Evolutionary conservation across 2,329 filamentous ascomycete species (phyloP).

Genomic region (Monosporascus sp.): DNA sequence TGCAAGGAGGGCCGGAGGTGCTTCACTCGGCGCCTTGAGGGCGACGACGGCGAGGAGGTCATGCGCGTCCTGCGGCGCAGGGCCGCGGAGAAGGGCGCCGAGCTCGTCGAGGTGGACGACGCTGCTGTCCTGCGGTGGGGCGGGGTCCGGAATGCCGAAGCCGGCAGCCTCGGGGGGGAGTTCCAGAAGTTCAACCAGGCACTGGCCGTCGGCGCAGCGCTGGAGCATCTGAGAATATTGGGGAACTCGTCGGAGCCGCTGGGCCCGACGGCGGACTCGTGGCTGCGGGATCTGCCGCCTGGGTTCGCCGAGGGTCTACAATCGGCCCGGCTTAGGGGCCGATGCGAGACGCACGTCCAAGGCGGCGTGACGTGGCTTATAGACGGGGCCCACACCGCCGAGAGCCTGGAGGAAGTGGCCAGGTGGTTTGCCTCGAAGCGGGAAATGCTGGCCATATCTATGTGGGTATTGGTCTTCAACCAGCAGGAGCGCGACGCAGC

Average conservation of each 20-base stretch:
- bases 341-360: conserved; percentile 63
- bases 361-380: conserved; percentile 66
- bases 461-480: conserved; percentile 74
- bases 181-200: conserved; percentile 58
- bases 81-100: conserved; percentile 49
- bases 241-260: not conserved
- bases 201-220: conserved; percentile 50
- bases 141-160: conserved; percentile 25
- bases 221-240: conserved; percentile 46
- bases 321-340: conserved; percentile 63
- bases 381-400: conserved; percentile 82
- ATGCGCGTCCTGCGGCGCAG: conserved; percentile 51
- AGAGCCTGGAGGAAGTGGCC: conserved; percentile 72
- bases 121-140: conserved; percentile 35
- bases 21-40: conserved; percentile 56
- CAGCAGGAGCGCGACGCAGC: conserved; percentile 79
- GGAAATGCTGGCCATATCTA: conserved; percentile 14
- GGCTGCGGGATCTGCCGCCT: conserved; percentile 34
- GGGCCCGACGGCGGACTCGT: conserved; percentile 6
- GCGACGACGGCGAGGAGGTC: conserved; percentile 30
- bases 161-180: conserved; percentile 38
- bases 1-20: conserved; percentile 63
- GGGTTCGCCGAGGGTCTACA: conserved; percentile 62
- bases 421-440: conserved; percentile 64
- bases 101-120: conserved; percentile 38